phyloP scores from a whole-genome alignment of 106 monocot genomes.

The Dendrobium catenatum region DNA sequence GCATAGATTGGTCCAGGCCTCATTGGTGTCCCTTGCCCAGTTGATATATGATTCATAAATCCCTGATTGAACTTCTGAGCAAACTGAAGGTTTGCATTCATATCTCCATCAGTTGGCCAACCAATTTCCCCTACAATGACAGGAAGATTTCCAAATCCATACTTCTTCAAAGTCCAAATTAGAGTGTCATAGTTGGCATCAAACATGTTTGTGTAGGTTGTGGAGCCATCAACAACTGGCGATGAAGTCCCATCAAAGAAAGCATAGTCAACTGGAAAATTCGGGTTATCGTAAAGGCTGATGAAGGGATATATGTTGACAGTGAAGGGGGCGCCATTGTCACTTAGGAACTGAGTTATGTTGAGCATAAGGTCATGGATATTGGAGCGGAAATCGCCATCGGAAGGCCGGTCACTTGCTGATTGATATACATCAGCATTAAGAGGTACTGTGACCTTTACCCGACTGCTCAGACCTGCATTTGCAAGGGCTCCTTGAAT shows the following conservation, averaged over 20 bases:
- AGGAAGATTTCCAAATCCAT: slow-evolving; percentile 65
- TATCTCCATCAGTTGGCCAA: slow-evolving; percentile 87
- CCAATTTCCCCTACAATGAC: slow-evolving; percentile 77
- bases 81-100: slow-evolving; percentile 47
- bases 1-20: slow-evolving; percentile 58
- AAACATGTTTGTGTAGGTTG: slow-evolving; percentile 57
- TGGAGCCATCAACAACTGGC: slow-evolving; percentile 36
- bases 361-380: slow-evolving; percentile 67
- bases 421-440: slow-evolving; percentile 85
- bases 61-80: slow-evolving; percentile 77
- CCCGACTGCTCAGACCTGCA: slow-evolving; percentile 52
- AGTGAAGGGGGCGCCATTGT: slow-evolving; percentile 64
- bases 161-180: slow-evolving; percentile 58
- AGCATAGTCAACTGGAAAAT: slow-evolving; percentile 77
- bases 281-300: slow-evolving; percentile 65
- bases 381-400: slow-evolving; percentile 75
- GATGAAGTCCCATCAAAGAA: slow-evolving; percentile 61
- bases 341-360: slow-evolving; percentile 64
- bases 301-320: slow-evolving; percentile 97
- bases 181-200: slow-evolving; percentile 88
- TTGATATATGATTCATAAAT: slow-evolving; percentile 42
- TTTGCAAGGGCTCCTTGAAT: slow-evolving; percentile 69
- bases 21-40: slow-evolving; percentile 62
- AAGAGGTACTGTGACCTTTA: slow-evolving; percentile 73
- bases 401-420: slow-evolving; percentile 46